A percentile compares a stretch with the other conserved stretches of the same genome.
phyloP scores from a whole-genome alignment of 208 protist genomes.

The Trypanosoma conorhini region DNA sequence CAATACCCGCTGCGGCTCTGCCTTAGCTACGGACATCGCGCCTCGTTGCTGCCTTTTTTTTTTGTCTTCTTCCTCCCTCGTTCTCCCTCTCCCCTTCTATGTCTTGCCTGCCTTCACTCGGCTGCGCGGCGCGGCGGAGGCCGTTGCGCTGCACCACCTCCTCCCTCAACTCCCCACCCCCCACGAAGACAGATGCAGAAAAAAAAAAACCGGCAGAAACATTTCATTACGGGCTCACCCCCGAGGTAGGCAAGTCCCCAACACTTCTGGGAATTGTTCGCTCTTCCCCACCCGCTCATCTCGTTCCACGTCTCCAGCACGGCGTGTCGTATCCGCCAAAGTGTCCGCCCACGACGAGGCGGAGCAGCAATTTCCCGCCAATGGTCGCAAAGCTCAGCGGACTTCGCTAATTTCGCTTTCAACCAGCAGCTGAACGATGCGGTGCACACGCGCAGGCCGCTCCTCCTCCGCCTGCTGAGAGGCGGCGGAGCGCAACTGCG shows the following conservation, averaged over 20 bases:
- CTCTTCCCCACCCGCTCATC: not conserved
- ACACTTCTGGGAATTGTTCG: too few relatives aligned
- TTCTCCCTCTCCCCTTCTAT: not conserved
- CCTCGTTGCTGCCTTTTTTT: not conserved
- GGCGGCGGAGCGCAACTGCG: not conserved
- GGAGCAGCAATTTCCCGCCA: not conserved
- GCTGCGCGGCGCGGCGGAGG: not conserved
- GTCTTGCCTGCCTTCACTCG: not conserved
- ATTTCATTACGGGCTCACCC: not conserved
- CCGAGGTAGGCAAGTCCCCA: too few relatives aligned
- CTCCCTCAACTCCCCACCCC: not conserved
- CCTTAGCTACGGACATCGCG: conserved; percentile 5
- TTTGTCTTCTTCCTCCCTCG: conserved; percentile 7
- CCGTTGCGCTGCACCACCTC: not conserved
- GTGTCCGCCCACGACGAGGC: not conserved
- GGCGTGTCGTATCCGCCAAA: not conserved
- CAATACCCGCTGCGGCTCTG: conserved; percentile 16
- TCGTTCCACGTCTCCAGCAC: not conserved
- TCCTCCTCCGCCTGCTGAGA: not conserved
- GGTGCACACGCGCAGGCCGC: conserved; percentile 2
- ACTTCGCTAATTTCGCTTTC: conserved; percentile 7
- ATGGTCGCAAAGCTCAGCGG: not conserved
- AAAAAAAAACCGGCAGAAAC: not conserved
- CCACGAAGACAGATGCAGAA: not conserved
- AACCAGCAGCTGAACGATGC: conserved; percentile 22